phyloP scores from a whole-genome alignment of 2,329 filamentous ascomycete genomes.

The Talaromyces sp. region DNA sequence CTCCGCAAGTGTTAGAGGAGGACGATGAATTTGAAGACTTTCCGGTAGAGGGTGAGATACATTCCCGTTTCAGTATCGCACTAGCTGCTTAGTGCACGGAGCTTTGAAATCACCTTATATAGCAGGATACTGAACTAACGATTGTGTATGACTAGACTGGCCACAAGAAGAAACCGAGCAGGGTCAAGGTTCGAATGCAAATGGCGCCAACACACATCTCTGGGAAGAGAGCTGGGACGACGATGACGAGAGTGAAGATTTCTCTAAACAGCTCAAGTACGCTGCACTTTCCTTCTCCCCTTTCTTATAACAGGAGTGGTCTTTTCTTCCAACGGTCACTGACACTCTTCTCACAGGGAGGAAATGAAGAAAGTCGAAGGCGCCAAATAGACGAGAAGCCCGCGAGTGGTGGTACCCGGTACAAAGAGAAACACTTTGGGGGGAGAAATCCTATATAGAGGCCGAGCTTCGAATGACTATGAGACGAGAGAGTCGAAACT shows the following conservation, averaged over 20 bases:
- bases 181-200: slow-evolving; percentile 46
- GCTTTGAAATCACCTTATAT: slow-evolving; percentile 11
- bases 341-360: slow-evolving; percentile 41
- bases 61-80: not conserved
- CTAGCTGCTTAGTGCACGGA: not conserved
- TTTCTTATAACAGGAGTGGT: not conserved
- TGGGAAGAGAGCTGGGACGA: slow-evolving; percentile 99
- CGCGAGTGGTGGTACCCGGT: not conserved
- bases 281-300: slow-evolving; percentile 34
- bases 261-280: slow-evolving; percentile 89
- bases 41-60: slow-evolving; percentile 77
- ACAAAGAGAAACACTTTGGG: not conserved
- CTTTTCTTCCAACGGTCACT: not conserved
- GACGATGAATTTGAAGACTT: slow-evolving; percentile 99
- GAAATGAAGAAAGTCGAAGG: slow-evolving; percentile 92
- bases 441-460: not conserved
- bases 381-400: slow-evolving; percentile 57
- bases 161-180: slow-evolving; percentile 80
- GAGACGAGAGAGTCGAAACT: not conserved
- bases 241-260: slow-evolving; percentile 94
- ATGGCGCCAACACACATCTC: slow-evolving; percentile 70
- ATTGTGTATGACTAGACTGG: slow-evolving; percentile 66
- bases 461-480: not conserved
- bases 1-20: slow-evolving; percentile 76
- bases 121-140: not conserved